Percentiles rank a stretch among this genome's conserved stretches.
These are phyloP conservation scores for Ambrosia artemisiifolia DNA, from an alignment of 129 eudicot species.

Conservation along the genomic window DNA sequence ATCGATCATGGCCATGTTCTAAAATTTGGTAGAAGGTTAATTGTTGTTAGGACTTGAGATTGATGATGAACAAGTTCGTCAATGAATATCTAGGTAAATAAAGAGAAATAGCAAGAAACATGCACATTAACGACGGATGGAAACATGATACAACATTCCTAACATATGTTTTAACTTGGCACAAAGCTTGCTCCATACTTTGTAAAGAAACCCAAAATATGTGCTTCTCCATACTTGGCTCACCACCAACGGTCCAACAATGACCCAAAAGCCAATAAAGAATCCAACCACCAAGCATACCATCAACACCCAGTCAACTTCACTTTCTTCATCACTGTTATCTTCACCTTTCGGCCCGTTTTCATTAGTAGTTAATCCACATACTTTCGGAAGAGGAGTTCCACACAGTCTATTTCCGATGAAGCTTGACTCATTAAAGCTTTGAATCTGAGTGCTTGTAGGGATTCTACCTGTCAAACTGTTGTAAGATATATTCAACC, in stretches of 20 bases:
- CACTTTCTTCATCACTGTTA: not conserved
- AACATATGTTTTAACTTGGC: not conserved
- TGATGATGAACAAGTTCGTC: not conserved
- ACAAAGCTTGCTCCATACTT: conserved; percentile 5
- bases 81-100: not conserved
- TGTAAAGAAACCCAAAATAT: conserved; percentile 7
- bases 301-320: conserved; percentile 7
- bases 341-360: not conserved
- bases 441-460: conserved; percentile 37
- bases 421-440: conserved; percentile 34
- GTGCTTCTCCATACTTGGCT: conserved; percentile 9
- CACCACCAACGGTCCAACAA: conserved; percentile 9
- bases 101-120: not conserved
- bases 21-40: not conserved
- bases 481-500: conserved; percentile 39
- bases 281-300: conserved; percentile 20
- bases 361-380: not conserved
- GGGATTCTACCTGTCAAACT: conserved; percentile 42
- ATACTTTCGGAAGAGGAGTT: conserved; percentile 16
- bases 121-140: not conserved
- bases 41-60: not conserved
- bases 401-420: conserved; percentile 37
- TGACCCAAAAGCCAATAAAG: conserved; percentile 8
- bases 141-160: conserved; percentile 4
- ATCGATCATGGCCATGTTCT: not conserved